phyloP scores from a whole-genome alignment of 352 stramenopile genomes.

The Globisporangium middletonii region DNA sequence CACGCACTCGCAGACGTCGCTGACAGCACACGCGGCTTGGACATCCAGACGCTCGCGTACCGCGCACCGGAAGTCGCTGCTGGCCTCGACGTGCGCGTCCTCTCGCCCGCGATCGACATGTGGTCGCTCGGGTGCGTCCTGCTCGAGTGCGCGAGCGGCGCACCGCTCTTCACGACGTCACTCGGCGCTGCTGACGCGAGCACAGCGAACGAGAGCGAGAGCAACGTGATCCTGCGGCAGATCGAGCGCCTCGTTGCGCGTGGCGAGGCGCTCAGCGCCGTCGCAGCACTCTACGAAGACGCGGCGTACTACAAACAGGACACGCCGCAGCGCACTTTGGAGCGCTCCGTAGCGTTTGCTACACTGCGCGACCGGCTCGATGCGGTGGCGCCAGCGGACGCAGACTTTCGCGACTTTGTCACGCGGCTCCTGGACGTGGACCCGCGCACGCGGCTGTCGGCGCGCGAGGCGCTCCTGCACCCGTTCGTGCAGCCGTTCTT shows the following conservation, averaged over 20 bases:
- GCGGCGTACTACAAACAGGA: slow-evolving; percentile 2
- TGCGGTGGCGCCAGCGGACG: slow-evolving; percentile 16
- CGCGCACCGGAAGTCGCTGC: slow-evolving; percentile 65
- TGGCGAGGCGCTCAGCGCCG: slow-evolving; percentile 17
- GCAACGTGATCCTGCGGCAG: slow-evolving; percentile 35
- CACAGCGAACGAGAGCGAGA: slow-evolving; percentile 13
- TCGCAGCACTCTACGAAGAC: slow-evolving; percentile 18
- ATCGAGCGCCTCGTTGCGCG: slow-evolving; percentile 34
- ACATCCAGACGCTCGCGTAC: slow-evolving; percentile 73
- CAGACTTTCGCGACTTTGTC: slow-evolving; percentile 49
- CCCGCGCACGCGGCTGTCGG: slow-evolving; percentile 32
- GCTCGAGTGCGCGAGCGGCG: slow-evolving; percentile 49
- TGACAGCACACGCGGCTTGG: slow-evolving; percentile 30
- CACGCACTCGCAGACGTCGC: slow-evolving; percentile 18
- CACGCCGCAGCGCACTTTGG: not conserved
- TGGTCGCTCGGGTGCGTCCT: slow-evolving; percentile 76
- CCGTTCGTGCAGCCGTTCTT: slow-evolving; percentile 68
- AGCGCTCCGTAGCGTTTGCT: not conserved
- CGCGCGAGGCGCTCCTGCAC: slow-evolving; percentile 49
- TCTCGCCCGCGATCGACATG: slow-evolving; percentile 65
- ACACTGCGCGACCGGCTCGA: slow-evolving; percentile 26
- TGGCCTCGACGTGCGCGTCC: slow-evolving; percentile 21
- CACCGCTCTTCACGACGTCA: slow-evolving; percentile 43
- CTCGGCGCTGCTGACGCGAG: not conserved
- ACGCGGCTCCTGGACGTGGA: slow-evolving; percentile 43